Evolutionary conservation across 331 rosid genomes (phyloP), one percentile per base, ranked within the genome.

Genomic region (Malus hybrid): DNA sequence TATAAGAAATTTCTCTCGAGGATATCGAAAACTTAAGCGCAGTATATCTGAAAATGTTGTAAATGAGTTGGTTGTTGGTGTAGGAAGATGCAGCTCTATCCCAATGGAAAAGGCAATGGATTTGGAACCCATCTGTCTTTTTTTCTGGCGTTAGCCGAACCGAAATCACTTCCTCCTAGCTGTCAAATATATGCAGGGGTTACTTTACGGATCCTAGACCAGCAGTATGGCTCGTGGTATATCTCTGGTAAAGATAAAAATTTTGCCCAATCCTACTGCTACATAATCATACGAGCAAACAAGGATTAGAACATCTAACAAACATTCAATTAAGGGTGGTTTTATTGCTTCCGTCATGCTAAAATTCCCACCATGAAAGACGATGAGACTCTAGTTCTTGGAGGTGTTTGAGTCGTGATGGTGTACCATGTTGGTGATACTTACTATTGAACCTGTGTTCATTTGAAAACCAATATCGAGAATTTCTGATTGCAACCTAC

Each of bases 21-120:
- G 67, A 62, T 14, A 62, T 28, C 6, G 16, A 62, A 16, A 24
- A 56, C 36, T 15, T 7, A 70, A 54, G 6, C 5, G 0, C 48
- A 6, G 12, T 32, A 4, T 32, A 32, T 32, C 34, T 3, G 5
- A 10, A 16, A 24, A 4, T 22, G 0, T 4, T 32, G 6, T 10
- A 16, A 19, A n/a, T 11, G 32, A 52, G 29, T 29, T 54, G 44
- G 67, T 42, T 34, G 67, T 34, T 64, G 34, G 29, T 68, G 75
- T 80, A 90, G 93, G 97, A 86, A 85, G 84, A 80, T 92, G 73
- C 73, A 69, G 33, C 70, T 88, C 48, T 90, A 85, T 79, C 96
- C 92, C 48, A 88, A 79, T 1, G 97, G 97, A 59, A 80, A 50
- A 63, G 90, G 46, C 28, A 13, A 8, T 28, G 87, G 82, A 19